phyloP scores from a whole-genome alignment of 2,329 filamentous ascomycete genomes.

The Didymella exigua region DNA sequence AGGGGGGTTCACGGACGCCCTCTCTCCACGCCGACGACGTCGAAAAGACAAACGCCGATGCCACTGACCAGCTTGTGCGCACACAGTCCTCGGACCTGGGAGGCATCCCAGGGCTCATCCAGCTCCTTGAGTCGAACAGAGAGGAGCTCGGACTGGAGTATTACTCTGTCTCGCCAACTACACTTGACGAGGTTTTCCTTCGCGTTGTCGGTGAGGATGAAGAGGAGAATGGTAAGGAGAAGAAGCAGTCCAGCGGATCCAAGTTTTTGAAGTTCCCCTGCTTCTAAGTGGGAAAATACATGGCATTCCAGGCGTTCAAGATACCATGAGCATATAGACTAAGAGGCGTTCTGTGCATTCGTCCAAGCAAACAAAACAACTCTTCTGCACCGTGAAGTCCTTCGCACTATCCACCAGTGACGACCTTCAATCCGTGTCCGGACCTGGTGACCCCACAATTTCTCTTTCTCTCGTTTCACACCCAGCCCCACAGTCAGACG shows the following conservation, averaged over 20 bases:
- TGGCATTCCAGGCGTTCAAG: neutral
- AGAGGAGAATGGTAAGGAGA: slow-evolving; percentile 47
- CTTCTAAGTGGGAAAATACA: neutral
- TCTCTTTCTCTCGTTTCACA: neutral
- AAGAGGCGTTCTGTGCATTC: neutral
- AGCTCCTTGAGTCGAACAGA: slow-evolving; percentile 73
- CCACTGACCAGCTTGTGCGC: slow-evolving; percentile 31
- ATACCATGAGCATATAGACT: slow-evolving; percentile 2
- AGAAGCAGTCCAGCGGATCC: neutral
- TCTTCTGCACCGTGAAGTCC: neutral
- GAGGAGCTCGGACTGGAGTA: slow-evolving; percentile 75
- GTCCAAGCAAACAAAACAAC: neutral
- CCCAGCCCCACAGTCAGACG: neutral
- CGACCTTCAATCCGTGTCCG: too few relatives aligned
- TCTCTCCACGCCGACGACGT: neutral
- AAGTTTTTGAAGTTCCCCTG: neutral
- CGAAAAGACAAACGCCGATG: slow-evolving; percentile 22
- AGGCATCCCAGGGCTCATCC: slow-evolving; percentile 72
- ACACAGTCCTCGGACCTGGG: slow-evolving; percentile 27
- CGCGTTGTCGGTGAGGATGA: slow-evolving; percentile 79
- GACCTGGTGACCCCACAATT: neutral
- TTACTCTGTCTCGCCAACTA: slow-evolving; percentile 85
- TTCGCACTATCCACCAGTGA: neutral
- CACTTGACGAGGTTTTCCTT: slow-evolving; percentile 89
- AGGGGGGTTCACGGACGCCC: neutral